Evolutionary conservation across 768 basidiomycete genomes (phyloP).

Genomic region (Phanerochaete carnosa): DNA sequence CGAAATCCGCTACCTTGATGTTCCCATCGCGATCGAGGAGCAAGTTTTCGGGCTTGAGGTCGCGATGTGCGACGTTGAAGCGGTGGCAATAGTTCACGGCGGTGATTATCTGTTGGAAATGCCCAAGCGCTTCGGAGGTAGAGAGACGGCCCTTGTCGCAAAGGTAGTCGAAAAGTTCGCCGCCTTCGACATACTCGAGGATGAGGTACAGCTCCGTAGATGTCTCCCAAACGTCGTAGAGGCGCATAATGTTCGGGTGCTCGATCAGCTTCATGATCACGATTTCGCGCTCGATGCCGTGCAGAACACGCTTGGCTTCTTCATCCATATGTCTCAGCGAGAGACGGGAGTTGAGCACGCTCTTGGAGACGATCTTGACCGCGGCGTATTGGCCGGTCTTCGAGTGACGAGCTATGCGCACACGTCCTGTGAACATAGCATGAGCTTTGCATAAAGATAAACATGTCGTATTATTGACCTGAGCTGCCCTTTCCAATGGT

Average conservation of each 20-base stretch:
- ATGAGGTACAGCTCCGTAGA: slow-evolving; percentile 85
- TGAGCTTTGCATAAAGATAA: neutral
- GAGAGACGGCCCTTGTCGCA: slow-evolving; percentile 74
- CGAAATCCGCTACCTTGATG: slow-evolving; percentile 95
- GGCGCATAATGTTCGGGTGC: slow-evolving; percentile 90
- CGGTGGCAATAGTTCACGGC: slow-evolving; percentile 91
- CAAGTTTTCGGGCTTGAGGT: slow-evolving; percentile 93
- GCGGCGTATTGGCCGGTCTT: slow-evolving; percentile 88
- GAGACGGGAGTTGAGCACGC: slow-evolving; percentile 59
- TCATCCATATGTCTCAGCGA: slow-evolving; percentile 69
- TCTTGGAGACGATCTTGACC: slow-evolving; percentile 90
- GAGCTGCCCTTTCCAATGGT: slow-evolving; percentile 55
- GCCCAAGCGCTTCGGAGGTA: slow-evolving; percentile 68
- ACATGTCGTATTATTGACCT: slow-evolving; percentile 30
- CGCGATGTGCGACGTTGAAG: slow-evolving; percentile 93
- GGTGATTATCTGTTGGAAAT: slow-evolving; percentile 92
- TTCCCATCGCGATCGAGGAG: slow-evolving; percentile 79
- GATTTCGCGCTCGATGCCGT: slow-evolving; percentile 89
- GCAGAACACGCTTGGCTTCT: slow-evolving; percentile 71
- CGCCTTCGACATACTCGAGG: slow-evolving; percentile 92
- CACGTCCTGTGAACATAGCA: slow-evolving; percentile 58
- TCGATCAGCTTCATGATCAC: slow-evolving; percentile 97
- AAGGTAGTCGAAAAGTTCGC: slow-evolving; percentile 92
- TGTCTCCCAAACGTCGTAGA: slow-evolving; percentile 98
- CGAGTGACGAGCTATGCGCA: slow-evolving; percentile 85